Evolutionary conservation across 2,329 filamentous ascomycete genomes (phyloP).

Genomic region (Colletotrichum karsti): DNA sequence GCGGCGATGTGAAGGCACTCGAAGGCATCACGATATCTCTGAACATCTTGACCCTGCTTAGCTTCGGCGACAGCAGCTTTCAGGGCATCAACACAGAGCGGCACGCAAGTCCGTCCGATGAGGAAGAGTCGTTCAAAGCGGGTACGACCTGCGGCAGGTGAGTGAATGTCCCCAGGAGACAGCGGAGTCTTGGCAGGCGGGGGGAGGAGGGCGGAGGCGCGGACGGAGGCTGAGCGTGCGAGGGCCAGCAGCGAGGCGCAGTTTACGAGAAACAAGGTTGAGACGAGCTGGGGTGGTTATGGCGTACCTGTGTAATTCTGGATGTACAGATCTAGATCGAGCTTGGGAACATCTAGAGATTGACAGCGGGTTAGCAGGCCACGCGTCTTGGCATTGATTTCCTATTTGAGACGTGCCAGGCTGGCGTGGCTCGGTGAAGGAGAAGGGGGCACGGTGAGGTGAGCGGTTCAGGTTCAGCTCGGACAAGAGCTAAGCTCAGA

Average conservation of each 20-base stretch:
- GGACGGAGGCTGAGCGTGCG: constrained; percentile 13
- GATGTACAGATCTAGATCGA: constrained; percentile 92
- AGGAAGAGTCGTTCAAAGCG: constrained; percentile 82
- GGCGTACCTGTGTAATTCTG: constrained; percentile 82
- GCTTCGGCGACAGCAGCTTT: constrained; percentile 80
- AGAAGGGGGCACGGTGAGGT: constrained; percentile 1
- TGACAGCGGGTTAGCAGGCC: constrained; percentile 21
- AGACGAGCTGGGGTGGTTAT: background rate
- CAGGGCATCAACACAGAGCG: constrained; percentile 81
- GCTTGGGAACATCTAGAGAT: constrained; percentile 66
- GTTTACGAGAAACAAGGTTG: constrained; percentile 19
- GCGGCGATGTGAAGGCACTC: constrained; percentile 70
- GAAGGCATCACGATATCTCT: constrained; percentile 74
- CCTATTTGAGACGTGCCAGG: background rate
- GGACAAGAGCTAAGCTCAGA: background rate
- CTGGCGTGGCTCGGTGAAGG: background rate
- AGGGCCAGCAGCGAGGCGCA: constrained; percentile 12
- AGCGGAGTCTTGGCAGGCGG: constrained; percentile 22
- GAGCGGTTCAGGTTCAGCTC: constrained; percentile 12
- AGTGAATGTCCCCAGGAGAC: background rate
- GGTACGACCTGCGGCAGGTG: constrained; percentile 70
- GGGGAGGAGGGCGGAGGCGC: constrained; percentile 8
- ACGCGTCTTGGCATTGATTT: constrained; percentile 27
- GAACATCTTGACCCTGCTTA: constrained; percentile 78
- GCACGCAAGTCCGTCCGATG: constrained; percentile 81